Conservation (phyloP, 257 asterid species). For the Ocimum tenuiflorum region DNA sequence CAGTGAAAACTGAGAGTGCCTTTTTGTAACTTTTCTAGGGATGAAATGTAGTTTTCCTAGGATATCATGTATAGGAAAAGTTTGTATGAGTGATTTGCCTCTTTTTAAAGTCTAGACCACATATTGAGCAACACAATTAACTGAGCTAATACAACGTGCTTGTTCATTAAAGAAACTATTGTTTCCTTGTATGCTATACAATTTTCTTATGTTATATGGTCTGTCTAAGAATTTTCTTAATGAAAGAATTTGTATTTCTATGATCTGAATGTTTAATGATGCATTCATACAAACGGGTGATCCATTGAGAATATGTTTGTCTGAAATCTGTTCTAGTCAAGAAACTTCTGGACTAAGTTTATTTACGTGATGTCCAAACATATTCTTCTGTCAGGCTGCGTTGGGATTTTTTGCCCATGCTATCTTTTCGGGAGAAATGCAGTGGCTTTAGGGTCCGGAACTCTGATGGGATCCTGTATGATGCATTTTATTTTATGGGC, state of each 20-base stretch:
- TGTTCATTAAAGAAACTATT: not conserved
- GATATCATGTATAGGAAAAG: not conserved
- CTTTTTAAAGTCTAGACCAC: not conserved
- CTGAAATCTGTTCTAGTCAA: not conserved
- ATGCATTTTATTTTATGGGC: slow-evolving; percentile 74
- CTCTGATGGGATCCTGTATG: slow-evolving; percentile 55
- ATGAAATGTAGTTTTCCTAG: not conserved
- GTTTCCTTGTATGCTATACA: not conserved
- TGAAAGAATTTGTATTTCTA: not conserved
- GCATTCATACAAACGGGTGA: not conserved
- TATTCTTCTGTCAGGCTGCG: slow-evolving; percentile 48
- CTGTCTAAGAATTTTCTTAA: not conserved
- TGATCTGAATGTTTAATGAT: slow-evolving; percentile 1
- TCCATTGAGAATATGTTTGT: not conserved
- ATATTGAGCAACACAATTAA: not conserved
- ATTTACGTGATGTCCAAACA: not conserved
- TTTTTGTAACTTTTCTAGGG: not conserved
- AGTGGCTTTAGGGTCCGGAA: slow-evolving; percentile 43
- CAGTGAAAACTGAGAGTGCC: slow-evolving; percentile 1
- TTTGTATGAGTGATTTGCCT: not conserved
- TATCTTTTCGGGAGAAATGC: slow-evolving; percentile 81
- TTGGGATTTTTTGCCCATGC: slow-evolving; percentile 83
- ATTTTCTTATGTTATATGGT: slow-evolving; percentile 1
- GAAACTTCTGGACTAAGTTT: not conserved
- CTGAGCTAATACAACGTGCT: not conserved